Percentiles rank a stretch among this genome's conserved stretches.
Evolutionary conservation across 2,329 filamentous ascomycete genomes (phyloP).

Genomic region (Cryphonectria parasitica): DNA sequence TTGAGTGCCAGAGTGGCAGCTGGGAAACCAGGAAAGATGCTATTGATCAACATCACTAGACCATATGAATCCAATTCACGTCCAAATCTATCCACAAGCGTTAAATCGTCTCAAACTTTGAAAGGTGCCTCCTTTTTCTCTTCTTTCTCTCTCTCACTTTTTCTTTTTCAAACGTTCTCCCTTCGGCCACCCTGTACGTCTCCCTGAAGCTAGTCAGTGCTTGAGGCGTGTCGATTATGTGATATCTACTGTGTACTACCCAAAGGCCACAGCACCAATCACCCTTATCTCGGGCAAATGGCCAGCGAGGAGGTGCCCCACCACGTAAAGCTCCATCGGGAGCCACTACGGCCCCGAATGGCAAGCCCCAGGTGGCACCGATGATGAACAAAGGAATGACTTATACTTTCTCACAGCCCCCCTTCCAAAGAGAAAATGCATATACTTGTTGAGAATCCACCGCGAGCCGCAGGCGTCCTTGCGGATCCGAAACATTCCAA

Average conservation of each 20-base stretch:
- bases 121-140: not conserved
- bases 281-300: conserved; percentile 8
- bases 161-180: too few species aligned
- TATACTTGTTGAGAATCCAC: not conserved
- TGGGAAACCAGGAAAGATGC: not conserved
- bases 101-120: not conserved
- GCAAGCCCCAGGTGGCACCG: not conserved
- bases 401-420: not conserved
- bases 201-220: not conserved
- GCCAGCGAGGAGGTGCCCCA: conserved; percentile 1
- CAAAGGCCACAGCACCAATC: too few species aligned
- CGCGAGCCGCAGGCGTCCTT: not conserved
- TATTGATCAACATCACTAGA: not conserved
- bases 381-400: not conserved
- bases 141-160: not conserved
- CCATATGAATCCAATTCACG: not conserved
- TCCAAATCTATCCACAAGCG: too few species aligned
- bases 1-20: too few species aligned
- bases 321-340: not conserved
- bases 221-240: not conserved
- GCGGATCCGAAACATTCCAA: conserved; percentile 7
- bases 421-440: not conserved
- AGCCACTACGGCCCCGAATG: not conserved
- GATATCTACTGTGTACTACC: not conserved
- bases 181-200: not conserved